Evolutionary conservation across 2,329 filamentous ascomycete genomes (phyloP).

Genomic region (Podosphaera xanthii): DNA sequence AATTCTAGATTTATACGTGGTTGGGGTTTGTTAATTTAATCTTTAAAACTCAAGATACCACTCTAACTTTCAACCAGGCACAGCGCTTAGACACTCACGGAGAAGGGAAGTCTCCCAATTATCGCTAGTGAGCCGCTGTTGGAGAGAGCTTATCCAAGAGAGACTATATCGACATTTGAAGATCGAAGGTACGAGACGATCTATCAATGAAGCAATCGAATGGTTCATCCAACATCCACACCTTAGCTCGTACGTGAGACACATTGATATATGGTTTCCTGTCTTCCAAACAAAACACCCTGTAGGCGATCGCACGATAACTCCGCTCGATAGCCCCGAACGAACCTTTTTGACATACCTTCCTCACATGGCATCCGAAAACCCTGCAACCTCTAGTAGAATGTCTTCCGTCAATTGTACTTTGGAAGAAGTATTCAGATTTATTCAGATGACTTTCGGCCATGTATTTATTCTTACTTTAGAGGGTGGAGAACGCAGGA

Average conservation of each 20-base stretch:
- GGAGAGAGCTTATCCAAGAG: slow-evolving; percentile 46
- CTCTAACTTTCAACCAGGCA: neutral
- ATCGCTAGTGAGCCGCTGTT: slow-evolving; percentile 36
- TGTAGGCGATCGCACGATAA: slow-evolving; percentile 9
- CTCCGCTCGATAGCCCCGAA: slow-evolving; percentile 4
- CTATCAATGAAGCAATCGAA: slow-evolving; percentile 30
- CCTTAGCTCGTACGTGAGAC: slow-evolving; percentile 40
- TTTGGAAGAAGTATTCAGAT: slow-evolving; percentile 44
- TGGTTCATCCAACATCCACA: slow-evolving; percentile 38
- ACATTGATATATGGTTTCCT: slow-evolving; percentile 58
- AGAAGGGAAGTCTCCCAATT: slow-evolving; percentile 43
- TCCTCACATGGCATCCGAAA: slow-evolving; percentile 17
- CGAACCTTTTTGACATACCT: slow-evolving; percentile 10
- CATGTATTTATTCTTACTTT: slow-evolving; percentile 43
- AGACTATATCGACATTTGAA: slow-evolving; percentile 56
- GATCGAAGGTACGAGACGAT: slow-evolving; percentile 45
- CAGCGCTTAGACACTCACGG: slow-evolving; percentile 38
- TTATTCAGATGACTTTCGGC: slow-evolving; percentile 31
- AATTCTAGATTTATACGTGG: slow-evolving; percentile 28
- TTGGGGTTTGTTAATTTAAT: slow-evolving; percentile 27
- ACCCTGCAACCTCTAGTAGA: slow-evolving; percentile 34
- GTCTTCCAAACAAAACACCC: slow-evolving; percentile 28
- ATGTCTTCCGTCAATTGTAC: slow-evolving; percentile 43
- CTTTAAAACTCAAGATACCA: neutral
- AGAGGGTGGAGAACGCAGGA: slow-evolving; percentile 56